Percentiles rank a stretch among this genome's conserved stretches.
These are phyloP conservation scores for Ophiostoma ulmi DNA, from an alignment of 2,329 filamentous ascomycete genomes.

Conservation along the genomic window DNA sequence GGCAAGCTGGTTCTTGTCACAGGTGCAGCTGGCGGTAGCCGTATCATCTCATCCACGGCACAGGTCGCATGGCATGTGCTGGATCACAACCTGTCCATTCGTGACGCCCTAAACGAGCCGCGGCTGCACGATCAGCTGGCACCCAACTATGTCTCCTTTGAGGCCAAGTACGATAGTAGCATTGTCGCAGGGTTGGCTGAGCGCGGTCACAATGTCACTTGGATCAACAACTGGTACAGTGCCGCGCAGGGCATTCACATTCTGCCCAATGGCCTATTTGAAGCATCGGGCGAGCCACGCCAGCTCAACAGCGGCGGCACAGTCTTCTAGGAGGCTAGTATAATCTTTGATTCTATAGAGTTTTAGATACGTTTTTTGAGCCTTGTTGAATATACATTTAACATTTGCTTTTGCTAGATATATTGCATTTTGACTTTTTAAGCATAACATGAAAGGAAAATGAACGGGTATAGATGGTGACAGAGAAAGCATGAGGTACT, in stretches of 20 bases:
- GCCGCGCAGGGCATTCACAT: slow-evolving; percentile 67
- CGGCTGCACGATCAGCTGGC: slow-evolving; percentile 78
- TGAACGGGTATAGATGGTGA: not conserved
- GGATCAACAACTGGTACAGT: slow-evolving; percentile 52
- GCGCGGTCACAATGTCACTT: slow-evolving; percentile 71
- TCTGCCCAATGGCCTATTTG: slow-evolving; percentile 61
- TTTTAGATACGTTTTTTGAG: not conserved
- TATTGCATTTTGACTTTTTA: not conserved
- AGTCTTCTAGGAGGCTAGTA: slow-evolving; percentile 37
- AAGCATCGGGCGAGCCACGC: slow-evolving; percentile 77
- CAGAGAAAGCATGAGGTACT: not conserved
- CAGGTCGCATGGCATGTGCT: slow-evolving; percentile 72
- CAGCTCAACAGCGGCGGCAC: slow-evolving; percentile 68
- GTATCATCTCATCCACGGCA: slow-evolving; percentile 79
- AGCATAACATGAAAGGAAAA: not conserved
- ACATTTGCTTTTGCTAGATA: not conserved
- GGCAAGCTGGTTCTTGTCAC: slow-evolving; percentile 54
- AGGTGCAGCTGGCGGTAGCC: slow-evolving; percentile 74
- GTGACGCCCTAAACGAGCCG: slow-evolving; percentile 60
- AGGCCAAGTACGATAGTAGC: slow-evolving; percentile 65
- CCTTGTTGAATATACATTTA: not conserved
- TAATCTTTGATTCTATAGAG: not conserved
- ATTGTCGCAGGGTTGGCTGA: slow-evolving; percentile 62
- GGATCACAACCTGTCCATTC: slow-evolving; percentile 57
- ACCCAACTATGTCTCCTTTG: slow-evolving; percentile 63